A percentile compares a stretch with the other conserved stretches of the same genome.
These are phyloP conservation scores for Didymella sp. DNA, from an alignment of 2,329 filamentous ascomycete genomes.

Conservation along the genomic window DNA sequence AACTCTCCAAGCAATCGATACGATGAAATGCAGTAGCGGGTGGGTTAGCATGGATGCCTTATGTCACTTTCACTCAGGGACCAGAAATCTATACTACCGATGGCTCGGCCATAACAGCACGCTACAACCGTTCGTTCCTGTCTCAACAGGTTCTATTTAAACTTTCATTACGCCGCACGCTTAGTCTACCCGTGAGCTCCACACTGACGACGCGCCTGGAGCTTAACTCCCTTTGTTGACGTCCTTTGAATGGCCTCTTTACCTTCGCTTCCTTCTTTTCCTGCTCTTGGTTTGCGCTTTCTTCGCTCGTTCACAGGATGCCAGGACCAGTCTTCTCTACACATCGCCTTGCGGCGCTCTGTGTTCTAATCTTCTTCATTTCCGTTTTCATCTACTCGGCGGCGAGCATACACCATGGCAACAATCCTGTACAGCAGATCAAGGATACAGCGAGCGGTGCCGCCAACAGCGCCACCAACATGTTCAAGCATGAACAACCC, in stretches of 20 bases:
- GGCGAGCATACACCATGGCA: constrained; percentile 18
- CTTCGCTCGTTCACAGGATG: background rate
- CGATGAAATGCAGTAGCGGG: background rate
- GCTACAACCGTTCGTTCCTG: background rate
- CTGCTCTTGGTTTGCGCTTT: background rate
- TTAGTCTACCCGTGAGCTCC: constrained; percentile 9
- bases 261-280: background rate
- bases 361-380: constrained; percentile 15
- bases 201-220: background rate
- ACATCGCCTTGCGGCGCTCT: constrained; percentile 6
- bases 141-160: constrained; percentile 4
- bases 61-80: background rate
- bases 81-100: background rate
- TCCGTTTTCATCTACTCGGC: constrained; percentile 21
- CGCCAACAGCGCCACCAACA: constrained; percentile 12
- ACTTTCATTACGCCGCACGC: background rate
- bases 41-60: background rate
- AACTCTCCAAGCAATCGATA: no score
- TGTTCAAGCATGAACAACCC: constrained; percentile 21
- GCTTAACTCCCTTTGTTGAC: background rate
- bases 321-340: constrained; percentile 5
- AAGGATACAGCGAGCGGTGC: constrained; percentile 24
- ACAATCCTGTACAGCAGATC: constrained; percentile 18
- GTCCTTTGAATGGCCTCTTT: background rate
- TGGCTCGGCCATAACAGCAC: background rate